A percentile compares a stretch with the other conserved stretches of the same genome.
phyloP scores from a whole-genome alignment of 345 rosid species.

The Pugionium dolabratum region DNA sequence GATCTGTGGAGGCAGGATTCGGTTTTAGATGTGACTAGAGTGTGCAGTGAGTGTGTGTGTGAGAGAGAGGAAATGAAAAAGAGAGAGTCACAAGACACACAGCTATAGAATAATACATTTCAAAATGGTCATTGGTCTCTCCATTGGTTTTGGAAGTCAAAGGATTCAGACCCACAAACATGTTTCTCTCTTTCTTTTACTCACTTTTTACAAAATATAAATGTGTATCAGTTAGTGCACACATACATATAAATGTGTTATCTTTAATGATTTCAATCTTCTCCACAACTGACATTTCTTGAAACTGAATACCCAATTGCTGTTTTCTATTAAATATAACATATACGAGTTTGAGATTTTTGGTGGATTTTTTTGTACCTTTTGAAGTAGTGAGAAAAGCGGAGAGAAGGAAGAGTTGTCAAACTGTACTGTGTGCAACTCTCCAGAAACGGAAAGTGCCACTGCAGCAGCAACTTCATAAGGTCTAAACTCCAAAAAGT shows the following conservation, averaged over 20 bases:
- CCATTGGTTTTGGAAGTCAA: constrained; percentile 42
- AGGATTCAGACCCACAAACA: constrained; percentile 36
- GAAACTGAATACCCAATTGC: constrained; percentile 14
- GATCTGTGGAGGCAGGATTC: constrained; percentile 34
- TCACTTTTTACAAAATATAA: neutral
- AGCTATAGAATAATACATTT: constrained; percentile 27
- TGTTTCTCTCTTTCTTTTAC: neutral
- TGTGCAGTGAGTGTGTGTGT: constrained; percentile 24
- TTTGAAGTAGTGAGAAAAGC: constrained; percentile 40
- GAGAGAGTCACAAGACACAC: constrained; percentile 39
- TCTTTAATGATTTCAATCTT: constrained; percentile 28
- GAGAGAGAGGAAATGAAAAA: constrained; percentile 24
- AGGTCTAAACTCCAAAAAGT: constrained; percentile 80
- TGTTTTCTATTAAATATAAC: neutral
- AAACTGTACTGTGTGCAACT: constrained; percentile 27
- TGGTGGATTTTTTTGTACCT: constrained; percentile 34
- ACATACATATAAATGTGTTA: constrained; percentile 14
- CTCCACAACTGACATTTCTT: constrained; percentile 34
- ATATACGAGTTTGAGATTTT: constrained; percentile 26
- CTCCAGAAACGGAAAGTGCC: constrained; percentile 61
- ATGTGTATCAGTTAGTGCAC: constrained; percentile 27
- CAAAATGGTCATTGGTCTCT: constrained; percentile 39
- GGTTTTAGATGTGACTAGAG: constrained; percentile 37
- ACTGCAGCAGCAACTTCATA: constrained; percentile 81
- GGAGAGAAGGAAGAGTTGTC: constrained; percentile 37